Conservation (phyloP, 2,329 filamentous ascomycete species). For the Alternaria sp. region DNA sequence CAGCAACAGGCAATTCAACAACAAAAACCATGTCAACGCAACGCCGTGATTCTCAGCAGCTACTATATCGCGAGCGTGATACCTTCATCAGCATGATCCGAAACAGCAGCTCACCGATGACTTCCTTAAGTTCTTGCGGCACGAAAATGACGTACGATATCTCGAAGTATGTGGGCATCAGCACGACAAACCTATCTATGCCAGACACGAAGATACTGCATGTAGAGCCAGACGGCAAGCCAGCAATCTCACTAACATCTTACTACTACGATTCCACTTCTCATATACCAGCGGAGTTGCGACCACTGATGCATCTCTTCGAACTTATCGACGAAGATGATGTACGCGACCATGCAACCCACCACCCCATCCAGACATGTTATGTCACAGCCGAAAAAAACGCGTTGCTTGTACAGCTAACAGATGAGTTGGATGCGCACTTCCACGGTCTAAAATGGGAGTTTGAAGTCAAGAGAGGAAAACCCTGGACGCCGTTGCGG, state of each 20-base stretch:
- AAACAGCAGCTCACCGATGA: not conserved
- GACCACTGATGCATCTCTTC: not conserved
- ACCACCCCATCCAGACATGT: not conserved
- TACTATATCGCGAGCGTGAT: not conserved
- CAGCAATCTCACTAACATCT: not conserved
- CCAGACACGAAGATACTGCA: not conserved
- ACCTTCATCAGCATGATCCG: not conserved
- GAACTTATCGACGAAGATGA: not conserved
- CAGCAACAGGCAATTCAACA: not conserved
- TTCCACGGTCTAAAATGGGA: conserved; percentile 12
- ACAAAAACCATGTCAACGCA: conserved; percentile 4
- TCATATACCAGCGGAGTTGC: not conserved
- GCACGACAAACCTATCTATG: not conserved
- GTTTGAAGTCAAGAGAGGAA: conserved; percentile 17
- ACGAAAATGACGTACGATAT: not conserved
- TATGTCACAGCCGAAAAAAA: not conserved
- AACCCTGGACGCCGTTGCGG: conserved; percentile 10
- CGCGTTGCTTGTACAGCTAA: not conserved
- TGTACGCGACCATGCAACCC: not conserved
- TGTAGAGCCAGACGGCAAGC: not conserved
- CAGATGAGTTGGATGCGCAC: not conserved
- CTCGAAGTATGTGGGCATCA: not conserved
- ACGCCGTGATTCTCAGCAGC: conserved; percentile 1
- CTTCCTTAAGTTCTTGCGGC: not conserved
- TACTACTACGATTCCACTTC: not conserved